Percentiles rank a stretch among this genome's conserved stretches.
Evolutionary conservation across 2,329 filamentous ascomycete genomes (phyloP).

Genomic region (Fusarium robinianum): DNA sequence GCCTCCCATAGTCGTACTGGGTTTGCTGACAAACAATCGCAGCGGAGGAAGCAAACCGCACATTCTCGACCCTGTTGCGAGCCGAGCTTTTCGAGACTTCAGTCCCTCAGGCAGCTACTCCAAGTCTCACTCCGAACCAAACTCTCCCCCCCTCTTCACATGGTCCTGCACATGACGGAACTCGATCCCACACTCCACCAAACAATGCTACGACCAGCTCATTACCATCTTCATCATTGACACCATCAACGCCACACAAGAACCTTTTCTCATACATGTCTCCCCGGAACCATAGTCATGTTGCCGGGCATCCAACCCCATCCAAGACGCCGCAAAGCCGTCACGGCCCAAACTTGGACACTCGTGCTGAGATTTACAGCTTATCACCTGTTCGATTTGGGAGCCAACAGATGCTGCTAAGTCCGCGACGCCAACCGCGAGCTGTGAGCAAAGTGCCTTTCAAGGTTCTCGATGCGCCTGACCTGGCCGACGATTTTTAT

Average conservation of each 20-base stretch:
- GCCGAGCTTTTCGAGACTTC: slow-evolving; percentile 91
- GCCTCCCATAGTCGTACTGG: neutral
- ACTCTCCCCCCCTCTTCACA: slow-evolving; percentile 54
- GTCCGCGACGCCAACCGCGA: slow-evolving; percentile 83
- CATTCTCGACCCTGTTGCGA: slow-evolving; percentile 84
- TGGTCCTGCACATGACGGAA: slow-evolving; percentile 64
- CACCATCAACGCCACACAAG: slow-evolving; percentile 94
- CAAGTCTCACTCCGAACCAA: slow-evolving; percentile 64
- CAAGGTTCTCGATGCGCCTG: slow-evolving; percentile 95
- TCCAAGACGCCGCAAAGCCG: slow-evolving; percentile 87
- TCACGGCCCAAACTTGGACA: slow-evolving; percentile 86
- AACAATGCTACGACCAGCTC: slow-evolving; percentile 62
- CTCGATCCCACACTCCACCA: slow-evolving; percentile 80
- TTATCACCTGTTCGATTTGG: slow-evolving; percentile 90
- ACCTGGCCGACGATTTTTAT: slow-evolving; percentile 96
- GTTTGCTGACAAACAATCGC: slow-evolving; percentile 13
- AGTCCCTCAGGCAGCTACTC: slow-evolving; percentile 77
- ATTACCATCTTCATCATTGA: slow-evolving; percentile 74
- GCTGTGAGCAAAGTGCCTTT: slow-evolving; percentile 96
- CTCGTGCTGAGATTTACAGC: slow-evolving; percentile 91
- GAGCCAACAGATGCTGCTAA: slow-evolving; percentile 91
- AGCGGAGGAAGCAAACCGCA: slow-evolving; percentile 94
- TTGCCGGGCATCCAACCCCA: slow-evolving; percentile 83
- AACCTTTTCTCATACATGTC: slow-evolving; percentile 95
- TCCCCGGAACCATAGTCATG: slow-evolving; percentile 68